Conservation (phyloP, 2,329 filamentous ascomycete genomes). For the Cercospora janseana region DNA sequence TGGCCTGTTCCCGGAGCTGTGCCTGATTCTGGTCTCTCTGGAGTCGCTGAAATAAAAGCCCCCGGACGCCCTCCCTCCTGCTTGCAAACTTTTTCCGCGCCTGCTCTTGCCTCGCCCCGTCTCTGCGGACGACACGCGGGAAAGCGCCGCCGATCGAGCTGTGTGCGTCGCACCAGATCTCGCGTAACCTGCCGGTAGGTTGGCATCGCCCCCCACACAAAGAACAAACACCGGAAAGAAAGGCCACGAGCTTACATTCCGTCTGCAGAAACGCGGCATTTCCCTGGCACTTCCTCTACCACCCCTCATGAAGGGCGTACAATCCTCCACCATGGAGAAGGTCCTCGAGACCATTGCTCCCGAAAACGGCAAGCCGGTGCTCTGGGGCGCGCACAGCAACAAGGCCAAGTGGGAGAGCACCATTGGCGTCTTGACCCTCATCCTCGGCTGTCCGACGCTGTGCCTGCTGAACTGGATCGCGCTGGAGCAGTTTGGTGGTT, state of each 20-base stretch:
- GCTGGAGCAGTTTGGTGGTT: constrained; percentile 15
- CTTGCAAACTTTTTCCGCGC: too few relatives aligned
- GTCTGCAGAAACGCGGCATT: neutral
- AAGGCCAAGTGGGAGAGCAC: constrained; percentile 18
- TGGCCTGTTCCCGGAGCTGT: too few relatives aligned
- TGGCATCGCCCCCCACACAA: too few relatives aligned
- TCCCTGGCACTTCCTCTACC: neutral
- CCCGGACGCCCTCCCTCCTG: too few relatives aligned
- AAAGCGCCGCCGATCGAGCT: too few relatives aligned
- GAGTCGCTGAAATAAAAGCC: too few relatives aligned
- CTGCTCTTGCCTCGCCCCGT: too few relatives aligned
- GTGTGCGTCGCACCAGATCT: constrained; percentile 4
- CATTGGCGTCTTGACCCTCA: constrained; percentile 11
- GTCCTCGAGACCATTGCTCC: constrained; percentile 15
- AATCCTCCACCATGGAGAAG: constrained; percentile 14
- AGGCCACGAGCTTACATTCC: neutral
- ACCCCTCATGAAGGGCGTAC: constrained; percentile 13
- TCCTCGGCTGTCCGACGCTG: constrained; percentile 15
- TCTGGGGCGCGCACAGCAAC: constrained; percentile 16
- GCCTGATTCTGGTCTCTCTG: too few relatives aligned
- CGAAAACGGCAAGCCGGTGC: constrained; percentile 14
- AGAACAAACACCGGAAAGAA: too few relatives aligned
- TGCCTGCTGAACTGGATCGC: constrained; percentile 17
- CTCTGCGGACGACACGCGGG: too few relatives aligned
- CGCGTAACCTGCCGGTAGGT: too few relatives aligned